These are phyloP conservation scores for Candida andamanensis DNA, from an alignment of 805 yeast species.

Conservation along the genomic window DNA sequence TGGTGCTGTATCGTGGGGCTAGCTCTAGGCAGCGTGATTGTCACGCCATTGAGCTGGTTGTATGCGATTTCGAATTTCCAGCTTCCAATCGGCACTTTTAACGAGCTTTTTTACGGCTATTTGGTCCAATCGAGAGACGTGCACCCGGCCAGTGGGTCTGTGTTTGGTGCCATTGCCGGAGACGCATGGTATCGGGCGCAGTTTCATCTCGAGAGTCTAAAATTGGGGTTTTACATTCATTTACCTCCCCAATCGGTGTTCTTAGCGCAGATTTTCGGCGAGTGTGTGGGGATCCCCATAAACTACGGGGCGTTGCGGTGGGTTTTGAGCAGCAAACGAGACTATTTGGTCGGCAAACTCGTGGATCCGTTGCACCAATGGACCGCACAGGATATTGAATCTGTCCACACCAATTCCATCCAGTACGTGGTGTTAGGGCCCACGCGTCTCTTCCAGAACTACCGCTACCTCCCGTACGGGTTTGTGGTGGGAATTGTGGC, in stretches of 20 bases:
- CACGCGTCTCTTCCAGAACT: conserved; percentile 35
- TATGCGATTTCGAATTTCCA: conserved; percentile 50
- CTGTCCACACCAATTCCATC: conserved; percentile 44
- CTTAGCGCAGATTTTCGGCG: conserved; percentile 48
- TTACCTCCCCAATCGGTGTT: conserved; percentile 49
- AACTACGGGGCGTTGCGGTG: conserved; percentile 46
- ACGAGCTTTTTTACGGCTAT: conserved; percentile 44
- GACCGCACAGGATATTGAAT: conserved; percentile 43
- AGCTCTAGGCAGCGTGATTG: conserved; percentile 39
- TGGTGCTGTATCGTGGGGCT: conserved; percentile 43
- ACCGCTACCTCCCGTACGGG: conserved; percentile 41
- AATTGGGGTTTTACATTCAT: conserved; percentile 50
- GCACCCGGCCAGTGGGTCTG: conserved; percentile 47
- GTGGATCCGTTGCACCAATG: conserved; percentile 47
- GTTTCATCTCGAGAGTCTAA: conserved; percentile 22
- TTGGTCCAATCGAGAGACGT: conserved; percentile 31
- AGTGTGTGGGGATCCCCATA: conserved; percentile 47
- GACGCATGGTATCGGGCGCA: conserved; percentile 52
- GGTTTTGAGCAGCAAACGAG: conserved; percentile 38
- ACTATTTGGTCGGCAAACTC: conserved; percentile 28
- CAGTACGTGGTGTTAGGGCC: conserved; percentile 51
- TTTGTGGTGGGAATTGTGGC: conserved; percentile 35
- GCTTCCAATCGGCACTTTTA: conserved; percentile 47
- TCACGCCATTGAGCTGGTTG: conserved; percentile 45
- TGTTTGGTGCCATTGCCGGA: conserved; percentile 50